A percentile compares a stretch with the other conserved stretches of the same genome.
These are phyloP conservation scores for Tricholoma furcatifolium DNA, from an alignment of 768 basidiomycete species.

Conservation along the genomic window DNA sequence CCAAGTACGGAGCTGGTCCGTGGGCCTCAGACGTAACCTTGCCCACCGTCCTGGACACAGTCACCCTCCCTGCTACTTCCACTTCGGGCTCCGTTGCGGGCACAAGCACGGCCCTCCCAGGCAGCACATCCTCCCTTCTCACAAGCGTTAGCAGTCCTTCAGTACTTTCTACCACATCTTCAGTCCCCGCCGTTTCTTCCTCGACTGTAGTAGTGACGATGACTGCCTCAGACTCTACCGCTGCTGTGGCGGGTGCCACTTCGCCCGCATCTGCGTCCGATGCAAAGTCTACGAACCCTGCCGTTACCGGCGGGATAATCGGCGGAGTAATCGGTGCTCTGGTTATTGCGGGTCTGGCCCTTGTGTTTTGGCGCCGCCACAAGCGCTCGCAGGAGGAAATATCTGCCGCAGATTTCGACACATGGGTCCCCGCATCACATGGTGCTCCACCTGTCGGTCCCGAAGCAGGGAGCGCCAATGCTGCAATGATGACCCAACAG, in stretches of 20 bases:
- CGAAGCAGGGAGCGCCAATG: neutral
- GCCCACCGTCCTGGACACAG: conserved; percentile 7
- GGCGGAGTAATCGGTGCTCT: conserved; percentile 13
- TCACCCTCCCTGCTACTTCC: conserved; percentile 4
- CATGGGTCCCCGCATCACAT: conserved; percentile 13
- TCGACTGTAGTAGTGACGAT: conserved; percentile 1
- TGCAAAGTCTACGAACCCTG: neutral
- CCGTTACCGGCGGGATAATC: conserved; percentile 12
- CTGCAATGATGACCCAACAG: conserved; percentile 4
- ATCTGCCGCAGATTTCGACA: conserved; percentile 9
- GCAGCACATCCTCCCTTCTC: neutral
- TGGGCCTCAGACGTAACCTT: conserved; percentile 7
- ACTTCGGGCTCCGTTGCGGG: neutral
- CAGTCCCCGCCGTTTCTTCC: conserved; percentile 1
- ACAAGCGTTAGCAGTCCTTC: neutral
- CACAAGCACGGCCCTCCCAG: neutral
- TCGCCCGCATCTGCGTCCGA: neutral
- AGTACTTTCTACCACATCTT: too few species aligned
- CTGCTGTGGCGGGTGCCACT: neutral
- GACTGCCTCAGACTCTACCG: neutral
- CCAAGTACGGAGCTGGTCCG: conserved; percentile 8
- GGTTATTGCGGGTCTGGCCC: neutral
- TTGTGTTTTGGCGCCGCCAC: conserved; percentile 11
- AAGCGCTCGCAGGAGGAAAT: neutral
- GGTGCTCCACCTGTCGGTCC: neutral